Evolutionary conservation across 129 eudicot genomes (phyloP), one percentile per base, ranked within the genome.

Genomic region (Calendula officinalis): DNA sequence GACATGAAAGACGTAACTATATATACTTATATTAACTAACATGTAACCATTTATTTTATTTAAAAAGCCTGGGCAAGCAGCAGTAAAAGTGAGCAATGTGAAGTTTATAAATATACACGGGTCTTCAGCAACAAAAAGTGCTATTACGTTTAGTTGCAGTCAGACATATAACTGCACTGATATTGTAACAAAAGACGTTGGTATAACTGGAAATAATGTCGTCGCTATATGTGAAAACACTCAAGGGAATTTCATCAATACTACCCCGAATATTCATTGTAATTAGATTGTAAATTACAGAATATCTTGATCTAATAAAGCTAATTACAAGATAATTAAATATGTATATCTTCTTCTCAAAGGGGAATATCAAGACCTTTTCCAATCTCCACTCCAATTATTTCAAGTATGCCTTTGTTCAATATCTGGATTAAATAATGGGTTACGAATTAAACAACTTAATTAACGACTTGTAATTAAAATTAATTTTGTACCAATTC

Each of bases 351-450:
- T 44, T 22, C 30, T 22, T 56, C 69, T 89, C 77, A 91, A 46
- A 92, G 96, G 50, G 98, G 98, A 40, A 92, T 56, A 73, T 92
- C 91, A 56, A 92, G 95, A 3, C 98, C 98, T 81, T 92, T 92
- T 2, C 98, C 96, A 38, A 92, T 68, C 2, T 92, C 98, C 47
- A 92, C 81, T 3, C 98, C 98, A 27, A 92, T 85, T 30, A 85
- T 60, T 72, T 92, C 78, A 50, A 92, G 95, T 76, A 92, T 77
- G 42, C 98, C 98, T 76, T 88, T 85, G 91, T 92, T 85, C 60
- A 92, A 44, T 34, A 92, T 83, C 98, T 92, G 89, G 11, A 37
- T 17, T 8, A 38, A 6, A 57, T 51, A 66, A 56, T 30, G 15
- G 4, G 13, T 50, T 11, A 71, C 30, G 37, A 22, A 22, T 22